Evolutionary conservation across 169 alveolate species (phyloP).

Genomic region (Cryptosporidium xiaoi): DNA sequence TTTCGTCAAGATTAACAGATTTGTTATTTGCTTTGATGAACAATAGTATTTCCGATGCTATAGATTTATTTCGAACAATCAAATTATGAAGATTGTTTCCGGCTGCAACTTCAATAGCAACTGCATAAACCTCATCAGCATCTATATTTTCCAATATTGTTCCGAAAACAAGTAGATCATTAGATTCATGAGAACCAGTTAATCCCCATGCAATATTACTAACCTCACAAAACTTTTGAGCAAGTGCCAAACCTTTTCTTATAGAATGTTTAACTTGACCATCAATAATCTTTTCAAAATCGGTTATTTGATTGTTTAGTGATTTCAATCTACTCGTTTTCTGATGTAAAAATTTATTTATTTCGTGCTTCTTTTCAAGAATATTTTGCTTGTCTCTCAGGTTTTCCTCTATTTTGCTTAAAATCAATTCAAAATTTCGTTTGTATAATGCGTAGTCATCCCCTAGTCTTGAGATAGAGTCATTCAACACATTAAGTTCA

Average conservation of each 20-base stretch:
- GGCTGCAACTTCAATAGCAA: slow-evolving; percentile 68
- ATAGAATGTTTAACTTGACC: slow-evolving; percentile 20
- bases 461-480: slow-evolving; percentile 7
- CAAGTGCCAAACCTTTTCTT: slow-evolving; percentile 28
- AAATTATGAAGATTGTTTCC: slow-evolving; percentile 57
- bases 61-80: slow-evolving; percentile 27
- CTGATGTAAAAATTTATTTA: slow-evolving; percentile 10
- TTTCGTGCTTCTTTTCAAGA: slow-evolving; percentile 56
- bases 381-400: not conserved
- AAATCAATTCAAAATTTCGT: slow-evolving; percentile 5
- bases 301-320: slow-evolving; percentile 1
- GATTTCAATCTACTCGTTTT: slow-evolving; percentile 5
- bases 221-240: slow-evolving; percentile 23
- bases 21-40: not conserved
- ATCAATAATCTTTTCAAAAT: slow-evolving; percentile 7
- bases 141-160: slow-evolving; percentile 39
- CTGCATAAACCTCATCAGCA: slow-evolving; percentile 46
- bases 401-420: not conserved
- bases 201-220: slow-evolving; percentile 21
- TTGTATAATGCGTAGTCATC: not conserved
- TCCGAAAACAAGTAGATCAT: slow-evolving; percentile 17
- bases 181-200: not conserved
- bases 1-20: not conserved
- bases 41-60: slow-evolving; percentile 22
- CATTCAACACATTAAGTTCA: slow-evolving; percentile 2